A percentile compares a stretch with the other conserved stretches of the same genome.
These are phyloP conservation scores for Lactuca saligna DNA, from an alignment of 129 eudicot genomes.

Conservation along the genomic window DNA sequence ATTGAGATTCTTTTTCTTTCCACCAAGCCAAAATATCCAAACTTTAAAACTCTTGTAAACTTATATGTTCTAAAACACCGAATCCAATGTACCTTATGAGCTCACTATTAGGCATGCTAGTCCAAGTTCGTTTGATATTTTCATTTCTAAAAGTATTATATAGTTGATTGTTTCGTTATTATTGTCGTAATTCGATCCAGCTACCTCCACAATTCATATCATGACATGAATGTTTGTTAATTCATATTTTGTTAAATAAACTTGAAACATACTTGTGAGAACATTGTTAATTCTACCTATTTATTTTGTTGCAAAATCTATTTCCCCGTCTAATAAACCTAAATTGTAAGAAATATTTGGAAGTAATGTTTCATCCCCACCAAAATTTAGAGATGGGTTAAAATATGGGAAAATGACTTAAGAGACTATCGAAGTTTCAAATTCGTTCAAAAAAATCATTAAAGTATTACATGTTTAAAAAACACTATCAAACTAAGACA, in stretches of 20 bases:
- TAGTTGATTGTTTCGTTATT: neutral
- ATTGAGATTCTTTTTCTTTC: neutral
- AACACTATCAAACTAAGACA: no score
- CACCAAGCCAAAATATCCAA: conserved; percentile 1
- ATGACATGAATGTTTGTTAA: neutral
- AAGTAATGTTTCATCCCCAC: neutral
- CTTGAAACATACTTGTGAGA: neutral
- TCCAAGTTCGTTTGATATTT: neutral
- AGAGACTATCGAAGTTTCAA: no score
- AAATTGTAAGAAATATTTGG: neutral
- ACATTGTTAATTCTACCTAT: neutral
- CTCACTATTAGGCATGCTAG: neutral
- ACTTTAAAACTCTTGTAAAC: neutral
- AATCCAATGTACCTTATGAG: neutral
- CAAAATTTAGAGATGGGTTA: neutral
- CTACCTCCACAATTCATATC: neutral
- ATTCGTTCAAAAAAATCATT: no score
- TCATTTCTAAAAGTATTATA: neutral
- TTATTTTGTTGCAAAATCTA: neutral
- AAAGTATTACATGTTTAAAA: no score
- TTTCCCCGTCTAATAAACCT: neutral
- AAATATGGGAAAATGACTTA: no score
- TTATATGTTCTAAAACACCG: neutral
- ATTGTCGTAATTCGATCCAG: no score
- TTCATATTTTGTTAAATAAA: neutral